Evolutionary conservation across 768 basidiomycete genomes (phyloP), one percentile per base, ranked within the genome.

Genomic region (Podaxis carcinomalis): DNA sequence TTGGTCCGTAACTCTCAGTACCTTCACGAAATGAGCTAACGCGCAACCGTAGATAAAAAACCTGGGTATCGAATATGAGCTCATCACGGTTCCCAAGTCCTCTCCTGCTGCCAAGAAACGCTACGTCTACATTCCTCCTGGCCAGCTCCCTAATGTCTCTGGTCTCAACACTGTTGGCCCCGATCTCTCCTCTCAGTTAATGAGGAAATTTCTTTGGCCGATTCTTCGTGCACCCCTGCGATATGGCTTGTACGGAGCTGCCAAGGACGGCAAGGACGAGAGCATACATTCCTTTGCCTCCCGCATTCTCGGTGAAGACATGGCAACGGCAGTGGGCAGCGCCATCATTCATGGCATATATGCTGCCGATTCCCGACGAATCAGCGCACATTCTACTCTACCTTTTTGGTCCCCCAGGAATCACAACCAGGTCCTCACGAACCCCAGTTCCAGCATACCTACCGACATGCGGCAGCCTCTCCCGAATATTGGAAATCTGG

Each of bases 321-420:
- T 95, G 66, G 93, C 95, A 1, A 81, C 85, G 14, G 80, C 82
- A 2, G 80, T 98, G 57, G 86, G 90, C 44, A 69, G 92, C 81
- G 89, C 95, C 0, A 76, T 97, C 61, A 85, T 94, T 0, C 95
- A 97, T 68, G 96, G 96, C 0, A 90, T 98, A 58, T 98, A 98
- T 69, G 94, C 93, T 1, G 85, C 93, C 0, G 93, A 96, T 67
- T 83, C 94, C 1, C 76, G 90, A 2, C 67, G 76, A 42, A 73
- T 98, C 16, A 92, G 91, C 61, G 77, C 93, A 2, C 83, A 88
- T 2, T 81, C 93, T 1, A 84, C 92, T 40, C 39, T 59, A 21
- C 57, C 57, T 7, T 59, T 59, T 32, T 59, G 50, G 50, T 59
- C 51, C 39, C 27, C 57, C 37, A 40, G 36, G 25, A 37, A 46